Evolutionary conservation across 2,329 filamentous ascomycete genomes (phyloP).

Genomic region (Aspergillus alliaceus): DNA sequence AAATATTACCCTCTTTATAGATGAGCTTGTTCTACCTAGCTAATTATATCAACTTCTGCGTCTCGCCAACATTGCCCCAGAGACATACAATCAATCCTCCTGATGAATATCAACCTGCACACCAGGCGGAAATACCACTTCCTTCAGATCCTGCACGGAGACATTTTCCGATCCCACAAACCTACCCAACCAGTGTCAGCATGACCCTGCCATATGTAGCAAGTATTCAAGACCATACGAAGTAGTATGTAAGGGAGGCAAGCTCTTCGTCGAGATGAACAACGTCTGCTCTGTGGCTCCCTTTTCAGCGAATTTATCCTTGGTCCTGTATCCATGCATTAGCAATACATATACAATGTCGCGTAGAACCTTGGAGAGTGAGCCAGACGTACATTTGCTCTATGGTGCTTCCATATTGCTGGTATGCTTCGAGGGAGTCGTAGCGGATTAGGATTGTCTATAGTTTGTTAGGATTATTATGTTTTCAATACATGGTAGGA

Average conservation of each 20-base stretch:
- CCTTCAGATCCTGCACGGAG: slow-evolving; percentile 10
- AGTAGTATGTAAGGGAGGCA: slow-evolving; percentile 17
- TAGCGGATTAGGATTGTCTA: slow-evolving; percentile 15
- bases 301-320: slow-evolving; percentile 8
- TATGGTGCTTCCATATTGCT: slow-evolving; percentile 11
- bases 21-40: too few relatives aligned
- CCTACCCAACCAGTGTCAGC: background rate
- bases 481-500: too few relatives aligned
- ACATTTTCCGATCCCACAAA: slow-evolving; percentile 12
- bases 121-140: slow-evolving; percentile 10
- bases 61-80: too few relatives aligned
- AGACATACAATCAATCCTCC: slow-evolving; percentile 2
- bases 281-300: slow-evolving; percentile 12
- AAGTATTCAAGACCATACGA: slow-evolving; percentile 3
- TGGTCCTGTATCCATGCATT: slow-evolving; percentile 1
- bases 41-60: too few relatives aligned
- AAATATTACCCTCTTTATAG: too few relatives aligned
- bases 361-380: too few relatives aligned
- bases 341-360: background rate
- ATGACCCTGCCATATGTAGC: background rate
- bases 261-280: slow-evolving; percentile 16
- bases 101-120: slow-evolving; percentile 10
- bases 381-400: slow-evolving; percentile 10
- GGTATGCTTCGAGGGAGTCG: slow-evolving; percentile 13
- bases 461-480: background rate